Conservation (phyloP, 2,329 filamentous ascomycete genomes). For the Coleophoma crateriformis region DNA sequence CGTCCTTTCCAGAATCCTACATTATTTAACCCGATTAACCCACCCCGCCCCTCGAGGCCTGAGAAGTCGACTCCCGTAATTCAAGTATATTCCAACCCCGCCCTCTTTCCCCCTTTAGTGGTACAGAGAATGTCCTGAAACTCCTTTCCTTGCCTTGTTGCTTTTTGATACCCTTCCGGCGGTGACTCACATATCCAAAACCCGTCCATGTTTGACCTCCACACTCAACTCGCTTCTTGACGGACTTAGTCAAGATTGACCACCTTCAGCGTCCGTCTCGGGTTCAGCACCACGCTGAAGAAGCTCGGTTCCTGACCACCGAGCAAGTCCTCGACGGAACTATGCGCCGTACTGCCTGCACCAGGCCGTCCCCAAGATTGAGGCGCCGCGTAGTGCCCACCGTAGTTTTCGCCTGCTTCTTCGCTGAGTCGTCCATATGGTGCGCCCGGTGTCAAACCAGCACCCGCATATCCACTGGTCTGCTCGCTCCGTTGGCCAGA, state of each 20-base stretch:
- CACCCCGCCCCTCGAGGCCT: no score
- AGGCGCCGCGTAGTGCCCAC: constrained; percentile 9
- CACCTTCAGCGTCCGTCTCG: constrained; percentile 61
- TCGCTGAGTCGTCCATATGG: constrained; percentile 20
- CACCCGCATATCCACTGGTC: constrained; percentile 12
- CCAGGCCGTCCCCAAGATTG: constrained; percentile 27
- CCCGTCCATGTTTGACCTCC: no score
- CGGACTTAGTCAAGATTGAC: constrained; percentile 44
- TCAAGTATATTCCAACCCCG: no score
- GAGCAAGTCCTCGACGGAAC: constrained; percentile 48
- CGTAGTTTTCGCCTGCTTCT: constrained; percentile 18
- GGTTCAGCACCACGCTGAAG: constrained; percentile 63
- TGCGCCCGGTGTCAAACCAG: not conserved
- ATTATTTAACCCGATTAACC: no score
- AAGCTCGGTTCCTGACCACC: constrained; percentile 64
- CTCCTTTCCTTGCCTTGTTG: no score
- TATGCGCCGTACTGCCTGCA: constrained; percentile 28
- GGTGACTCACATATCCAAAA: no score
- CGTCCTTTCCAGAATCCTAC: no score
- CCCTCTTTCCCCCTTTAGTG: no score
- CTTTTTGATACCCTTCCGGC: no score
- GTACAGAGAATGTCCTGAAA: no score
- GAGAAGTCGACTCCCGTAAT: no score
- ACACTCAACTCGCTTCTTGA: not conserved
- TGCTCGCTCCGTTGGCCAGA: not conserved